Evolutionary conservation across 257 asterid genomes (phyloP), one percentile per base, ranked within the genome.

Genomic region (Prunella vulgaris): DNA sequence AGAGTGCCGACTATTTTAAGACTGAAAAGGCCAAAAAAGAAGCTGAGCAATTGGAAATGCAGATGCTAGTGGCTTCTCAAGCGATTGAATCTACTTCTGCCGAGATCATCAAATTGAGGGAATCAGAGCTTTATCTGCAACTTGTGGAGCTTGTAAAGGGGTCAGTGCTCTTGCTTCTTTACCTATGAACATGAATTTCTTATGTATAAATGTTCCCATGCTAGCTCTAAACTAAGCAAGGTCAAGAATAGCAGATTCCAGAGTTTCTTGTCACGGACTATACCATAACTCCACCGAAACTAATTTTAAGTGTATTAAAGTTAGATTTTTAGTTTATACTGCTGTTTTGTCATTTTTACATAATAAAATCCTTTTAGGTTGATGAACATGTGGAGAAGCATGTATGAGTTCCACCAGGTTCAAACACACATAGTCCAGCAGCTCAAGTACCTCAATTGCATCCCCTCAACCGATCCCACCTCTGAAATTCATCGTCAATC

Each of bases 311-410:
- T 2, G 17, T 56, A 7, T 22, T 14, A 1, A 42, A 18, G 14
- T 57, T 6, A 25, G 28, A 25, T 25, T 25, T 25, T 25, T 25
- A 25, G 33, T 54, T 22, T 54, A 22, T 10, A 54, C 22, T 14
- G 9, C 32, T 30, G 5, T 7, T 5, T 10, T 54, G 25, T 27
- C 40, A 24, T 24, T 5, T 57, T 57, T 40, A 57, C 63, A n/a
- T n/a, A 27, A 57, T 25, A 15, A 10, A n/a, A 37, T 28, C 12
- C 14, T 66, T 60, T 25, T 76, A 92, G 97, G 76, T 80, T 85
- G 58, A 85, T 84, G 87, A 77, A 82, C 73, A 87, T 92, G 96
- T 92, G 97, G 97, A 83, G 93, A 83, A 92, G 95, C 82, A 92
- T 92, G 97, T 87, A 89, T 6, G 97, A 92, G 62, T 83, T 85